Evolutionary conservation across 306 rosid species (phyloP), one percentile per base, ranked within the genome.

Genomic region (Cucumis cinereus): DNA sequence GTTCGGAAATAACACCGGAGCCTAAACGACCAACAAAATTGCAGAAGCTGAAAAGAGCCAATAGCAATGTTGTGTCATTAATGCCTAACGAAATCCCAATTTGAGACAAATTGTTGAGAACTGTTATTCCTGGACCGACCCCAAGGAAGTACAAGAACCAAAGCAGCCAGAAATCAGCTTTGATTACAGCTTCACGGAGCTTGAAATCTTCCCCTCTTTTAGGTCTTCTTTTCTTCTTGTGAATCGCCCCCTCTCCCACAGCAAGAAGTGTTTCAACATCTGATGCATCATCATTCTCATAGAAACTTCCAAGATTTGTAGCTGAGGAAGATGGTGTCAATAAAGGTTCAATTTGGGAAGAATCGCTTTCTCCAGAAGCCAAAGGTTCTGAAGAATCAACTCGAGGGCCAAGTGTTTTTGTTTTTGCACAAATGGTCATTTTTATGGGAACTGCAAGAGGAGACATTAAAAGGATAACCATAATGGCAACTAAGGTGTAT

Each of bases 141-240:
- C 90, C 97, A 13, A 93, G 80, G 81, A 90, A 91, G 77, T 84
- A 91, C 66, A 82, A 73, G 85, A 87, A 77, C 96, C 97, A 91
- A 75, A 89, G 92, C 78, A 93, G 86, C 98, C 98, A 93, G 78
- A 93, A 93, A 82, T 93, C 98, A 52, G 96, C 96, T 85, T 91
- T 93, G 78, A 89, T n/a, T 9, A 93, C 22, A 20, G 88, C 97
- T 79, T 93, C 92, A 6, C 55, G 76, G 59, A 91, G 60, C 83
- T 77, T 87, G 85, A 93, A 93, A 88, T 93, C 98, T 78, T 93
- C 98, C 30, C 98, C 97, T 66, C 98, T 83, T 74, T 78, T 91
- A 58, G 98, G 96, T 60, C 85, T 88, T 80, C 84, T 88, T 82
- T 82, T 93, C 87, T 81, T 84, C 83, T 84, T 88, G 20, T 23